phyloP scores from a whole-genome alignment of 805 yeast species.

The Metschnikowia gruessii region DNA sequence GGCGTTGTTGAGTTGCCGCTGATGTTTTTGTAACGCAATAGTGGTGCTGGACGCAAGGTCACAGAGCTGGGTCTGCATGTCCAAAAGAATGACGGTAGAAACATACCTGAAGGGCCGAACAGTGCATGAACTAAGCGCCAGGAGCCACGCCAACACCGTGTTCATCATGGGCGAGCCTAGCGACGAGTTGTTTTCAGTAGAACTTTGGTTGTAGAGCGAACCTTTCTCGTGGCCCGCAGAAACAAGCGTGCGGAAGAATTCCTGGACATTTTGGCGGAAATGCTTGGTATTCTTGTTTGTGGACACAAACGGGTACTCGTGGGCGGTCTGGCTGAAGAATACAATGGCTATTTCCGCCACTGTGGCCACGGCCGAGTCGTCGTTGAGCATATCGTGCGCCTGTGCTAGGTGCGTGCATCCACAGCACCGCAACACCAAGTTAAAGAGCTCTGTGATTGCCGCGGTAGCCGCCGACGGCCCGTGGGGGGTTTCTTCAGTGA shows the following conservation, averaged over 20 bases:
- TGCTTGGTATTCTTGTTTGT: conserved; percentile 46
- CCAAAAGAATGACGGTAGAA: conserved; percentile 57
- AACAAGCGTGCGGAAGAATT: conserved; percentile 54
- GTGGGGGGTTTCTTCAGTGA: conserved; percentile 20
- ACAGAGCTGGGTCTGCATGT: conserved; percentile 61
- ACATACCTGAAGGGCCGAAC: conserved; percentile 69
- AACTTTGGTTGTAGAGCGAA: conserved; percentile 41
- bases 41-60: conserved; percentile 40
- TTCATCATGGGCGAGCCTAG: conserved; percentile 46
- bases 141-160: conserved; percentile 69
- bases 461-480: conserved; percentile 7
- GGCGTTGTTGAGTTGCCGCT: conserved; percentile 40
- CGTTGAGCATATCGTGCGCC: conserved; percentile 70
- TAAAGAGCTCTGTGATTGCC: conserved; percentile 62
- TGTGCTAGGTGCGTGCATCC: conserved; percentile 69
- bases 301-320: conserved; percentile 66
- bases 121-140: conserved; percentile 65
- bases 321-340: conserved; percentile 57
- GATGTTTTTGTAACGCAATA: conserved; percentile 39
- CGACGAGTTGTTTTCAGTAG: conserved; percentile 10
- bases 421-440: conserved; percentile 64
- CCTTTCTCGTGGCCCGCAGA: conserved; percentile 60
- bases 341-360: conserved; percentile 66
- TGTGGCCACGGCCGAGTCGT: conserved; percentile 70
- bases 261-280: conserved; percentile 49